Base-by-base conservation (phyloP, 2,329 filamentous ascomycete species). In the Phaeomoniella chlamydospora region DNA sequence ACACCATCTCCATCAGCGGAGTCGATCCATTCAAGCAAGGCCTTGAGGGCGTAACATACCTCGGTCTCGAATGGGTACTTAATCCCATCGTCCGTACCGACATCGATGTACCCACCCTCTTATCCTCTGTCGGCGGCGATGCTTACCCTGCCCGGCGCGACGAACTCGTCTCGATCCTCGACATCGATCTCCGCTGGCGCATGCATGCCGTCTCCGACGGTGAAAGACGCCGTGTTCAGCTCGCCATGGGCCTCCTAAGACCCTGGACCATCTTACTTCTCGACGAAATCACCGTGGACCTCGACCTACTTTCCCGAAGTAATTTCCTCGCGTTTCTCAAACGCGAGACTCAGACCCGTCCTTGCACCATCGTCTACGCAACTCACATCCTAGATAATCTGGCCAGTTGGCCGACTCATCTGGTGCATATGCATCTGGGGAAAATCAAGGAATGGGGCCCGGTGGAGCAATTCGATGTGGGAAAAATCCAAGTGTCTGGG, bases 301-400 rank as follows among this genome's bases (percentile, higher is more conserved):
- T 98, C 41, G 90, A 98, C 57, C 70, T 98, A 39, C 70, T 94
- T 41, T 82, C 75, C 37, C 73, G 90, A 12, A 77, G 77, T 48
- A 79, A 87, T 53, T 98, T 98, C 56, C 67, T 98, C 18, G 68
- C 62, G 31, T 98, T 88, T 65, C 60, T 98, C 51, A 86, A 86
- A 59, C 67, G 68, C 40, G 90, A 98, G 72, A 94, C 88, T 0
- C 80, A 88, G 60, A 65, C 54, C 5, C 68, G 88, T 36, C 68
- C 75, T 29, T 94, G 87, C 54, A 94, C 90, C 3, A 83, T 98
- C 48, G 86, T 98, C 18, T 98, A 98, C 55, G 90, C 90, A 5
- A 98, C 90, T 11, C 90, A 98, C 58, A 94, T 98, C 44, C 62
- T 98, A 46, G 90, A 98, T 54, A 94, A 96, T 55, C 64, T 98